A percentile compares a stretch with the other conserved stretches of the same genome.
phyloP scores from a whole-genome alignment of 768 basidiomycete species.

The Cantharellus anzutake region DNA sequence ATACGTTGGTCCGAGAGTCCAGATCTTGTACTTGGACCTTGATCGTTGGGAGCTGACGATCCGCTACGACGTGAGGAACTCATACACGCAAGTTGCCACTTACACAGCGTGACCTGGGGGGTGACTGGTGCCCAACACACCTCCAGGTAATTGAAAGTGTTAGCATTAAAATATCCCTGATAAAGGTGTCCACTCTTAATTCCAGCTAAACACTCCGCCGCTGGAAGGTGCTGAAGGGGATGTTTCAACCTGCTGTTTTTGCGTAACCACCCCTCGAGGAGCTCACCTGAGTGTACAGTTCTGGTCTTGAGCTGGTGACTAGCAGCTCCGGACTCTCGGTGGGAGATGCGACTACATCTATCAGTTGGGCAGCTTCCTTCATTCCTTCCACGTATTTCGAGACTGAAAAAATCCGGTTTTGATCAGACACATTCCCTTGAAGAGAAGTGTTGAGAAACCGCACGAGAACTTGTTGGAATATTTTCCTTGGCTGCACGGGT shows the following conservation, averaged over 20 bases:
- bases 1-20: no score
- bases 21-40: no score
- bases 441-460: background rate
- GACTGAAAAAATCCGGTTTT: constrained; percentile 22
- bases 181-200: constrained; percentile 68
- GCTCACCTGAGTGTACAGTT: no score
- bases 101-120: background rate
- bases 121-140: constrained; percentile 20
- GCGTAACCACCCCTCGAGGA: no score
- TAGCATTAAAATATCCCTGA: constrained; percentile 91
- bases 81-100: no score
- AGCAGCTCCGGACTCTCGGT: constrained; percentile 22
- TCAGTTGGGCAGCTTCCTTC: constrained; percentile 39
- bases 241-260: no score
- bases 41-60: no score
- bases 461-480: constrained; percentile 27
- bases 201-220: constrained; percentile 53
- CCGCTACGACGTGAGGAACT: no score
- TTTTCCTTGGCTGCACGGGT: constrained; percentile 50
- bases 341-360: constrained; percentile 63
- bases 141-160: constrained; percentile 91
- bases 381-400: constrained; percentile 66
- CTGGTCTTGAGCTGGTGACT: constrained; percentile 12
- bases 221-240: constrained; percentile 49
- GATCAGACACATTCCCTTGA: background rate